These are phyloP conservation scores for Melaleuca quinquenervia DNA, from an alignment of 345 rosid genomes.

Conservation along the genomic window DNA sequence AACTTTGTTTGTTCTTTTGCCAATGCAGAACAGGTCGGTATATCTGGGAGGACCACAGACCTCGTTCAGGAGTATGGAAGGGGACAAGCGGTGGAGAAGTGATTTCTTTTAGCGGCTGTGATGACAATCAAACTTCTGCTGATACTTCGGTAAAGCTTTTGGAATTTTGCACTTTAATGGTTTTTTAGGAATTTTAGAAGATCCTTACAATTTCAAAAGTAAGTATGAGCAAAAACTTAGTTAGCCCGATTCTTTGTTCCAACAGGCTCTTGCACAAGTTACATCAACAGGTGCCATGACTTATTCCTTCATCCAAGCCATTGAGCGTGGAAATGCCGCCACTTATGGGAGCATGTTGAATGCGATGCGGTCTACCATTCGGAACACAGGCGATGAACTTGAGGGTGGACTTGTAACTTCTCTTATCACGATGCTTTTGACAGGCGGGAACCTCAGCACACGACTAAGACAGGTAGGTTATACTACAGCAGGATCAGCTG, in stretches of 20 bases:
- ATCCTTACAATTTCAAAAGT: not conserved
- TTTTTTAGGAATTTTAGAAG: not conserved
- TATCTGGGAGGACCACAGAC: conserved; percentile 80
- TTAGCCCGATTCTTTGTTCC: not conserved
- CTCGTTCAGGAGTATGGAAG: conserved; percentile 72
- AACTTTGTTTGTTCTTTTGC: not conserved
- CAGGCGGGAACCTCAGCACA: conserved; percentile 28
- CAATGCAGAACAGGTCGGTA: conserved; percentile 40
- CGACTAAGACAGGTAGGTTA: conserved; percentile 34
- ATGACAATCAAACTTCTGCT: conserved; percentile 73
- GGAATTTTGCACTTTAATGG: not conserved
- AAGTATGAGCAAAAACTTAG: conserved; percentile 6
- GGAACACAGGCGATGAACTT: conserved; percentile 11
- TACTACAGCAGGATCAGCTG: not conserved
- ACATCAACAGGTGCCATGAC: conserved; percentile 96
- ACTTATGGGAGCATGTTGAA: conserved; percentile 63
- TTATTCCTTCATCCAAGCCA: conserved; percentile 75
- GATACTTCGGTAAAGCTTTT: conserved; percentile 56
- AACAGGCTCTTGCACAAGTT: conserved; percentile 55
- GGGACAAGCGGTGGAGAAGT: conserved; percentile 91
- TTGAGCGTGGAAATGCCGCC: conserved; percentile 55
- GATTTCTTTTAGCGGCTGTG: conserved; percentile 84
- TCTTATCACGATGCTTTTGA: conserved; percentile 52
- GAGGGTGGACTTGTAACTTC: conserved; percentile 40
- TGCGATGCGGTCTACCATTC: conserved; percentile 71